Evolutionary conservation across 495 filamentous ascomycete species (phyloP), one percentile per base, ranked within the genome.

Genomic region (Evernia prunastri): DNA sequence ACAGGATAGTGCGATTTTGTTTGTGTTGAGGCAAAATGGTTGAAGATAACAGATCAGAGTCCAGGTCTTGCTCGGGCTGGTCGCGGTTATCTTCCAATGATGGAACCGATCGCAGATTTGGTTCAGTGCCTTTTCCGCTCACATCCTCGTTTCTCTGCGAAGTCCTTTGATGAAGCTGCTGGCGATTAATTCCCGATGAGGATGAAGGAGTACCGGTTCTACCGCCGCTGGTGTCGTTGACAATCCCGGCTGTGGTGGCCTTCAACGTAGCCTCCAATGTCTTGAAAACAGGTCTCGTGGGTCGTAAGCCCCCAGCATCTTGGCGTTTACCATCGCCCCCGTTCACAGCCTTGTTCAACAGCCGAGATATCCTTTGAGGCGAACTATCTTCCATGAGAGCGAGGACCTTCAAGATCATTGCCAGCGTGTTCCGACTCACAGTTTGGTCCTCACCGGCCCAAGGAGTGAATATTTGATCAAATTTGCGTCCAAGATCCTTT

Each of bases 1-100:
- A 6, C 4, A 65, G 25, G 1, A 9, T 60, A 9, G 63, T 65
- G 20, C 29, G 57, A 3, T 12, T 43, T 20, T 60, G 63, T 35
- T 65, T 65, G 31, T 40, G n/a, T 1, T 43, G 56, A 25, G 40
- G 10, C 4, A 43, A 37, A 3, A 7, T 35, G 8, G 29, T 20
- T 17, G 20, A 12, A n/a, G 18, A 6, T 25, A 8, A 35, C 3
- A 10, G 11, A 17, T 20, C 29, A 0, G 23, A 17, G 8, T 35
- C 6, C 3, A 10, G 25, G 3, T 39, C 17, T 9, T 1, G 56
- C 15, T 10, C 36, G 25, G 15, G 29, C 35, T 25, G 61, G 0
- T 56, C 15, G 54, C 17, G 17, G 29, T 57, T 20, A n/a, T 29
- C 35, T 1, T 37, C 31, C 35, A 7, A 20, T 4, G 9, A 20